These are phyloP conservation scores for Miscanthus lutarioriparius DNA, from an alignment of 176 grass and related monocot species.

Conservation along the genomic window DNA sequence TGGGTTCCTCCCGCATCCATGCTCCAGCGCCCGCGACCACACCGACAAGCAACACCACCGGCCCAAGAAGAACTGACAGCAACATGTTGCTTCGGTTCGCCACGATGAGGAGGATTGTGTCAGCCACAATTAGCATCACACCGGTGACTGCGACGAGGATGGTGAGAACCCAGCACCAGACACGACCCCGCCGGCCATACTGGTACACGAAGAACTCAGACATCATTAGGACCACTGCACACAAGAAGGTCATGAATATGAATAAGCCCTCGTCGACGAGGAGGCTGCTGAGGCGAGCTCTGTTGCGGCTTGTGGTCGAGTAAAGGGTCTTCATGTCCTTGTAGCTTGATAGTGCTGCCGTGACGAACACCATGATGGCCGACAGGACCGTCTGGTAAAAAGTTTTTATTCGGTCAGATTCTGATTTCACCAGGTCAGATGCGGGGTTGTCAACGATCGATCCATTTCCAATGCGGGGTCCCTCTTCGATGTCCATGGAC, in stretches of 20 bases:
- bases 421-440: not conserved
- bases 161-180: not conserved
- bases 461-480: not conserved
- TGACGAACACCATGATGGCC: not conserved
- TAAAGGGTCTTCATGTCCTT: slow-evolving; percentile 24
- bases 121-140: not conserved
- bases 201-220: not conserved
- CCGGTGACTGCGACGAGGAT: not conserved
- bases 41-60: not conserved
- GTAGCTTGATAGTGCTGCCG: not conserved
- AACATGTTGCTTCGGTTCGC: not conserved
- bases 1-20: not conserved
- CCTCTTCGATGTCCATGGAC: not conserved
- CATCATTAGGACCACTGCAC: not conserved
- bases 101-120: slow-evolving; percentile 4
- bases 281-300: slow-evolving; percentile 18
- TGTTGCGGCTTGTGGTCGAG: not conserved
- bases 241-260: slow-evolving; percentile 11
- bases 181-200: not conserved
- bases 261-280: not conserved
- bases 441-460: not conserved
- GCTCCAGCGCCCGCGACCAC: not conserved
- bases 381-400: slow-evolving; percentile 16
- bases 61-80: not conserved
- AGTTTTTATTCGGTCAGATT: slow-evolving; percentile 9